Base-by-base conservation (phyloP, 2,329 filamentous ascomycete genomes). In the Coniochaeta hoffmannii region DNA sequence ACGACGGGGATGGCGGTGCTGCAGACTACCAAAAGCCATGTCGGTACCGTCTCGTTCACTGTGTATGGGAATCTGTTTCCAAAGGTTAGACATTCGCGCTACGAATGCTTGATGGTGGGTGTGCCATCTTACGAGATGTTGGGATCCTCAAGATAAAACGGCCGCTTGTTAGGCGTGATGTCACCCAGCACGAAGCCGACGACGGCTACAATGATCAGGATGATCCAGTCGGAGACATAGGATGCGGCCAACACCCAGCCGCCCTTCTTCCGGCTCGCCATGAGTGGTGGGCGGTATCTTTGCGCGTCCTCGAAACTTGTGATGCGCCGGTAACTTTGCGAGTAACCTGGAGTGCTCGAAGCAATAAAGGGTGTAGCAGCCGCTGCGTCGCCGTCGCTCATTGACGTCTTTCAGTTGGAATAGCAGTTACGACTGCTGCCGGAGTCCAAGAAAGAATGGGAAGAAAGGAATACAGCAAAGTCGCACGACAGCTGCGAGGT, bases 61-160 rank as follows among this genome's bases (percentile, higher is more conserved):
- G 81, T 81, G 63, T 81, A 85, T 0, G 92, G 91, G 63, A 87
- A 95, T 17, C 82, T 86, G 56, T 5, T 7, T 28, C 19, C n/a
- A n/a, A n/a, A n/a, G n/a, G n/a, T n/a, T n/a, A n/a, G n/a, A n/a
- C n/a, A n/a, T n/a, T n/a, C n/a, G n/a, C n/a, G n/a, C n/a, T 41
- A 19, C 4, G 34, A 41, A 26, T 3, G 26, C n/a, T n/a, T n/a
- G n/a, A n/a, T n/a, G 19, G 7, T 14, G 10, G 11, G 12, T n/a
- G n/a, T n/a, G n/a, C n/a, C n/a, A n/a, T n/a, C 78, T 56, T 69
- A 83, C 80, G 89, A 88, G 64, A 97, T 96, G 58, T 82, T 81
- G 22, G 86, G 82, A 64, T 97, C 86, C 60, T 83, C 75, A 7
- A 90, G 78, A 32, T 82, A 85, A 68, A 94, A 93, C 0, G 86